These are phyloP conservation scores for Xylariaceae sp. DNA, from an alignment of 2,329 filamentous ascomycete species.

Conservation along the genomic window DNA sequence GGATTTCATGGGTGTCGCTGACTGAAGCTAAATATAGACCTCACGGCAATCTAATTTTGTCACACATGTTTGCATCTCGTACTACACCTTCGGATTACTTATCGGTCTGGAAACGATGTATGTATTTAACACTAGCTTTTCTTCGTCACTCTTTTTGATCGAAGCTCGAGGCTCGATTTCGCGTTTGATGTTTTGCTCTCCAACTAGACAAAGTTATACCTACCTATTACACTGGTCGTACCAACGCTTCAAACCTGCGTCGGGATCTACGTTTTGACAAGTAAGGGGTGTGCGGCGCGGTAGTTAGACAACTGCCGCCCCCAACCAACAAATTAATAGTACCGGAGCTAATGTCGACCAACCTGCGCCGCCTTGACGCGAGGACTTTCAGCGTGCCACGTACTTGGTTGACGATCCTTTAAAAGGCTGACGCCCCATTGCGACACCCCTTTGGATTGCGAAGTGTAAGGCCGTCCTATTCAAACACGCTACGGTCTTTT, in stretches of 20 bases:
- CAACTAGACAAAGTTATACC: too few relatives aligned
- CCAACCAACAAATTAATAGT: not conserved
- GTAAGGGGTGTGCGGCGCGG: constrained; percentile 17
- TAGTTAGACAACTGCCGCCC: not conserved
- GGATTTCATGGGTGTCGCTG: not conserved
- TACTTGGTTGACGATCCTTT: not conserved
- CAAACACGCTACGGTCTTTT: not conserved
- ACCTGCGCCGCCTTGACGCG: constrained; percentile 1
- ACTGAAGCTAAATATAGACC: constrained; percentile 25
- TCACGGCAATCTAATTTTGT: constrained; percentile 17
- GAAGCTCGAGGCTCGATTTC: not conserved
- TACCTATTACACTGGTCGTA: not conserved
- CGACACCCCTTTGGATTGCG: not conserved
- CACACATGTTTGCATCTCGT: not conserved
- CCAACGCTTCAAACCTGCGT: not conserved
- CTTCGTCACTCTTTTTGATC: not conserved
- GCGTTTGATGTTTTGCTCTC: too few relatives aligned
- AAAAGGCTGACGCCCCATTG: not conserved
- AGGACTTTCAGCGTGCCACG: constrained; percentile 1
- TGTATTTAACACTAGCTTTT: not conserved
- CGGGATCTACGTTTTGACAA: not conserved
- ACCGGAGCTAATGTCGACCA: constrained; percentile 8
- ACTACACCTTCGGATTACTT: not conserved
- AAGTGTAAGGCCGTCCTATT: not conserved
- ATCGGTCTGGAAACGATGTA: not conserved